Evolutionary conservation across 2,329 filamentous ascomycete species (phyloP).

Genomic region (Fusarium sp.): DNA sequence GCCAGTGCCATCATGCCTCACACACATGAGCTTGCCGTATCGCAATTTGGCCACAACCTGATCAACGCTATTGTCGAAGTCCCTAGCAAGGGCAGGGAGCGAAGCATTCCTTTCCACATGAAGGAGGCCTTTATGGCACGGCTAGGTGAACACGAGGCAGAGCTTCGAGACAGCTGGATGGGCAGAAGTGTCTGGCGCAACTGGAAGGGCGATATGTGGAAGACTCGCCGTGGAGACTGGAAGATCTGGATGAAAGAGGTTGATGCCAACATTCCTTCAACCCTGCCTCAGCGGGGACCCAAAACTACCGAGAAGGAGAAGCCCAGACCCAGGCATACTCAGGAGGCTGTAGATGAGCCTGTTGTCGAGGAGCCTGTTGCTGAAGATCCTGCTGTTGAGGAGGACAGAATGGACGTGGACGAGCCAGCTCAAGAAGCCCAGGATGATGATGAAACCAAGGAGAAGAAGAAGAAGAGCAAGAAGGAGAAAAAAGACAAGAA

Average conservation of each 20-base stretch:
- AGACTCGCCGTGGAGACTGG: slow-evolving; percentile 65
- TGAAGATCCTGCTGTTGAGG: not conserved
- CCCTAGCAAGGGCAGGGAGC: slow-evolving; percentile 62
- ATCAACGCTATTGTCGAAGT: slow-evolving; percentile 62
- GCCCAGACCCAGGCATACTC: not conserved
- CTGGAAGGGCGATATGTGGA: slow-evolving; percentile 71
- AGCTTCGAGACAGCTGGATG: slow-evolving; percentile 65
- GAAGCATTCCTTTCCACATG: slow-evolving; percentile 66
- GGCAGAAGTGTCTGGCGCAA: slow-evolving; percentile 68
- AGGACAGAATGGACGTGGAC: slow-evolving; percentile 29
- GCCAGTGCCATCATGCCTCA: slow-evolving; percentile 62
- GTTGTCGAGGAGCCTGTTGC: not conserved
- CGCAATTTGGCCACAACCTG: slow-evolving; percentile 64
- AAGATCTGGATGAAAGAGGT: slow-evolving; percentile 67
- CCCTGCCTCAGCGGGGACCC: slow-evolving; percentile 29
- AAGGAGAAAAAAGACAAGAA: not conserved
- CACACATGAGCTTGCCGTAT: slow-evolving; percentile 59
- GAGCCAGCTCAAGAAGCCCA: slow-evolving; percentile 10
- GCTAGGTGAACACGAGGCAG: slow-evolving; percentile 61
- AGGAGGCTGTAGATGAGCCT: slow-evolving; percentile 12
- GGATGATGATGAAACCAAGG: slow-evolving; percentile 10
- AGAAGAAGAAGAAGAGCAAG: slow-evolving; percentile 8
- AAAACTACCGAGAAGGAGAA: slow-evolving; percentile 22
- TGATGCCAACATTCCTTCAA: slow-evolving; percentile 40
- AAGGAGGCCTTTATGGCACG: slow-evolving; percentile 67